These are phyloP conservation scores for Eucalyptus rudis DNA, from an alignment of 345 rosid species.

Conservation along the genomic window DNA sequence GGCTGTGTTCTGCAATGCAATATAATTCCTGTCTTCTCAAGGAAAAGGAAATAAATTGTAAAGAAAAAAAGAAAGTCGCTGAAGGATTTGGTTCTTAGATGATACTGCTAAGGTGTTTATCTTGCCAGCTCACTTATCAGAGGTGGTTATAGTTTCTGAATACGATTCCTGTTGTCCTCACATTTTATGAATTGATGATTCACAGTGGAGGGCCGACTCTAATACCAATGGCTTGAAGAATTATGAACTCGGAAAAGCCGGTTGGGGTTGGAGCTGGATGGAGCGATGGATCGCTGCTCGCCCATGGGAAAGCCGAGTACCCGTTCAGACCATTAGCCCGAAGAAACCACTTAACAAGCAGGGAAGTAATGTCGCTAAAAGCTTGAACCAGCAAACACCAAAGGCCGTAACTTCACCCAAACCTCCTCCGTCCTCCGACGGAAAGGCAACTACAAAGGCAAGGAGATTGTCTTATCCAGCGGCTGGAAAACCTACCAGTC, in stretches of 20 bases:
- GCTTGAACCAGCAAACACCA: constrained; percentile 26
- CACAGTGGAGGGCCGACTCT: constrained; percentile 81
- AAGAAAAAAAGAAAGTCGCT: not conserved
- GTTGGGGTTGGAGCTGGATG: constrained; percentile 99
- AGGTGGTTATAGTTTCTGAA: not conserved
- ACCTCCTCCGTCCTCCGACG: constrained; percentile 21
- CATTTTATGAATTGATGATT: not conserved
- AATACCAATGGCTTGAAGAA: constrained; percentile 26
- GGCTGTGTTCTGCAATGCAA: not conserved
- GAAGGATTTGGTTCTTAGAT: not conserved
- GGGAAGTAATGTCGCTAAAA: constrained; percentile 21
- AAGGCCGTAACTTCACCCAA: constrained; percentile 39
- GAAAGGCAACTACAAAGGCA: constrained; percentile 20
- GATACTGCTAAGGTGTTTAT: not conserved
- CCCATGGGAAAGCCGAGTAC: constrained; percentile 83
- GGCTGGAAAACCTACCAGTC: constrained; percentile 15
- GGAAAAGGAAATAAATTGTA: not conserved
- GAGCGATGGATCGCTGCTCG: constrained; percentile 90
- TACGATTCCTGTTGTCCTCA: not conserved
- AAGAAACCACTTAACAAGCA: constrained; percentile 36
- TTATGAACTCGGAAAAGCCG: constrained; percentile 56
- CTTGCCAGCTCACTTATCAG: not conserved
- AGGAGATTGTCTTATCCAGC: constrained; percentile 66
- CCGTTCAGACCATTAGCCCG: constrained; percentile 25
- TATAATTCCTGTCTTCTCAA: not conserved